Conservation (phyloP, 75 land plant species). For the Cunninghamia lanceolata region DNA sequence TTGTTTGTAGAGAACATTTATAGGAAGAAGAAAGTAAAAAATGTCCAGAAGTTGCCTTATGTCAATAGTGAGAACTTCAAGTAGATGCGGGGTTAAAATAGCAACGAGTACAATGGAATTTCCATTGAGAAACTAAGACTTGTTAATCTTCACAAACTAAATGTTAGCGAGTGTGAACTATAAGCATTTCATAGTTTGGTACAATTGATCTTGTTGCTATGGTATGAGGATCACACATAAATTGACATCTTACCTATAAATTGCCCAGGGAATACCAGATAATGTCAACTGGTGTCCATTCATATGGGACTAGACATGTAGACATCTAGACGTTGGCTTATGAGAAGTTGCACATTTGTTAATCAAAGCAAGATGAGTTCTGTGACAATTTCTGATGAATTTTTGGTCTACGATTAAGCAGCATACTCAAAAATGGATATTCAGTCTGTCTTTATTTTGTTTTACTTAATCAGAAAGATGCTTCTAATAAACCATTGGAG, state of each 20-base stretch:
- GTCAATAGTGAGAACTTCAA: neutral
- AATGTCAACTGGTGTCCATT: neutral
- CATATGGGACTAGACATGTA: neutral
- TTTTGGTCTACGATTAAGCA: neutral
- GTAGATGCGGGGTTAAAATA: neutral
- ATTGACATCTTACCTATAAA: neutral
- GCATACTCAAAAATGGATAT: neutral
- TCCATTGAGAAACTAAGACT: neutral
- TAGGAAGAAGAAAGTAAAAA: neutral
- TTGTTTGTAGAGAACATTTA: neutral
- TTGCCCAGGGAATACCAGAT: neutral
- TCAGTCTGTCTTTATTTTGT: neutral
- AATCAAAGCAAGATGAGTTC: neutral
- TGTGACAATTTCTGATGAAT: neutral
- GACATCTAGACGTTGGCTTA: neutral
- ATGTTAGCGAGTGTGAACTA: neutral
- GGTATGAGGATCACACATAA: neutral
- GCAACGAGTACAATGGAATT: neutral
- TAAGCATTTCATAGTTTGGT: neutral
- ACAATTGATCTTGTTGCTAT: neutral
- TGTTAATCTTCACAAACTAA: neutral
- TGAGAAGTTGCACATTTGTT: neutral
- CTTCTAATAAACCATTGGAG: neutral
- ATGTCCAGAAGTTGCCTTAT: neutral
- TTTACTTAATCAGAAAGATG: neutral